Conservation (phyloP, 805 yeast genomes). For the Brettanomyces custersianus region DNA sequence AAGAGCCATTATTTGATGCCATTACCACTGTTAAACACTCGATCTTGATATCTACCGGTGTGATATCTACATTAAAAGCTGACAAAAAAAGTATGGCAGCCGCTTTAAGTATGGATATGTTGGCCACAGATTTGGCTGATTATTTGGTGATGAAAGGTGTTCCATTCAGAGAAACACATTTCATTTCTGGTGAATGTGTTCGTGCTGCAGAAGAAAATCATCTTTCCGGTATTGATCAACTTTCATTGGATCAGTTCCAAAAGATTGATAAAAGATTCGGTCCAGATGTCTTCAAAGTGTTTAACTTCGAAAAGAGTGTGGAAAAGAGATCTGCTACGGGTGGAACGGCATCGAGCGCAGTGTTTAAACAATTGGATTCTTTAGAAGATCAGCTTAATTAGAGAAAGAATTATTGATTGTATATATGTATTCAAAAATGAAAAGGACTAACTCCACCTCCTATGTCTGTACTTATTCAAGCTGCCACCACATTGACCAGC, state of each 20-base stretch:
- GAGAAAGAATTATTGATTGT: too few species aligned
- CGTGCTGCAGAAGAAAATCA: constrained; percentile 74
- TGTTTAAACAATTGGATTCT: constrained; percentile 56
- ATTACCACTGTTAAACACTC: constrained; percentile 90
- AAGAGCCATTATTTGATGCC: constrained; percentile 95
- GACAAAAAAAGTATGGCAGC: constrained; percentile 69
- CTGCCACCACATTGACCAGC: too few species aligned
- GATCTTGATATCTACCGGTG: constrained; percentile 90
- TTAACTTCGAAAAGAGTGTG: constrained; percentile 86
- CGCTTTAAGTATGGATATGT: constrained; percentile 97
- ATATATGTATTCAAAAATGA: too few species aligned
- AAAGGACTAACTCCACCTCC: too few species aligned
- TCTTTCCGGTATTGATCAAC: constrained; percentile 77
- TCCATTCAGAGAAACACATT: constrained; percentile 98
- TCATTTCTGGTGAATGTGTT: constrained; percentile 96
- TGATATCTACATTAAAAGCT: constrained; percentile 75
- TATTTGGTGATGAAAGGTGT: constrained; percentile 96
- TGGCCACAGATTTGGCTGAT: constrained; percentile 97
- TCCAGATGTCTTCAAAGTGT: constrained; percentile 74
- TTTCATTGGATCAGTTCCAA: constrained; percentile 70
- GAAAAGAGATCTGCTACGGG: constrained; percentile 97
- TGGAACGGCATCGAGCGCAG: constrained; percentile 91
- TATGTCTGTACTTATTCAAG: too few species aligned
- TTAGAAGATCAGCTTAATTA: constrained; percentile 13
- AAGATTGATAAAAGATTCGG: constrained; percentile 72